Evolutionary conservation across 2,329 filamentous ascomycete genomes (phyloP).

Genomic region (Fusarium solani-melongenae): DNA sequence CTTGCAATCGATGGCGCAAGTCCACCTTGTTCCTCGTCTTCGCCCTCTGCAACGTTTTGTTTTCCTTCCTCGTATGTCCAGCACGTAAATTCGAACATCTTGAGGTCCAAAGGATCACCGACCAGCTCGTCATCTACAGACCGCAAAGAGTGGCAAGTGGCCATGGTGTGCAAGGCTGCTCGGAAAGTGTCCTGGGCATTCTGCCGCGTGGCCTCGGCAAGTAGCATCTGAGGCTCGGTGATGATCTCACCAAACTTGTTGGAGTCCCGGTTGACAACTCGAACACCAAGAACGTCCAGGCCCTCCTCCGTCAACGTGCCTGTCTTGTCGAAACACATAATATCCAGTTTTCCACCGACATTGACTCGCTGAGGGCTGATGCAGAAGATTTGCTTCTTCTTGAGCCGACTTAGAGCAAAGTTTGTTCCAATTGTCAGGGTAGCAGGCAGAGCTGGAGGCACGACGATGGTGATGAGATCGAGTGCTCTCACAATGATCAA

Average conservation of each 20-base stretch:
- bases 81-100: constrained; percentile 97
- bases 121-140: constrained; percentile 89
- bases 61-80: constrained; percentile 94
- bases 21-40: constrained; percentile 79
- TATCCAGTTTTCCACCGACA: constrained; percentile 93
- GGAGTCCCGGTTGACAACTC: constrained; percentile 74
- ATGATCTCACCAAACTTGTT: constrained; percentile 81
- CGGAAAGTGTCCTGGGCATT: constrained; percentile 51
- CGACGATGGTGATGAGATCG: constrained; percentile 96
- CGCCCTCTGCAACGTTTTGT: constrained; percentile 70
- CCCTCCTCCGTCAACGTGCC: constrained; percentile 98
- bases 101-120: constrained; percentile 93
- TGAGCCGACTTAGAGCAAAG: constrained; percentile 88
- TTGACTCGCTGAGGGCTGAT: constrained; percentile 98
- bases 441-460: constrained; percentile 92
- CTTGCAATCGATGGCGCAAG: constrained; percentile 90
- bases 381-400: constrained; percentile 92
- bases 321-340: constrained; percentile 98
- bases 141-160: constrained; percentile 92
- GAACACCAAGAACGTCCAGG: constrained; percentile 89
- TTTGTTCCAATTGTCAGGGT: constrained; percentile 97
- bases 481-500: constrained; percentile 91
- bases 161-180: constrained; percentile 91
- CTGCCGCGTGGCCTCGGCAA: constrained; percentile 54
- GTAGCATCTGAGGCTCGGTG: constrained; percentile 69